These are phyloP conservation scores for Podaxis pistillaris DNA, from an alignment of 768 basidiomycete species.

Conservation along the genomic window DNA sequence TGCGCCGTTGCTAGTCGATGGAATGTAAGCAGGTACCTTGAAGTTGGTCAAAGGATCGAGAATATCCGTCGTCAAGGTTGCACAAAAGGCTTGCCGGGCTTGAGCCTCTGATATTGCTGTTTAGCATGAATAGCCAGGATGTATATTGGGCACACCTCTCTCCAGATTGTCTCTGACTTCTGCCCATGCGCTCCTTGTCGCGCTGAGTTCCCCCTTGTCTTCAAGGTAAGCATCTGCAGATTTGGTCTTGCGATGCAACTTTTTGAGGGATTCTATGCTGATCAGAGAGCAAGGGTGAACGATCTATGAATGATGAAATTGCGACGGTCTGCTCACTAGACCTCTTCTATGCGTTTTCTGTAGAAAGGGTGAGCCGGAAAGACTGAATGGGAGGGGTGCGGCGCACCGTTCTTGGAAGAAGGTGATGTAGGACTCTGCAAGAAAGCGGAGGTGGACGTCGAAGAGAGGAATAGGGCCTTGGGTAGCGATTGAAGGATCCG, in stretches of 20 bases:
- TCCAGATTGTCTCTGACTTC: slow-evolving; percentile 87
- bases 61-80: slow-evolving; percentile 70
- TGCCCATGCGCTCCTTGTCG: slow-evolving; percentile 72
- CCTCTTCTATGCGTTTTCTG: slow-evolving; percentile 83
- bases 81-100: slow-evolving; percentile 74
- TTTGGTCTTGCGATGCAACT: slow-evolving; percentile 69
- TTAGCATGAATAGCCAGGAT: background rate
- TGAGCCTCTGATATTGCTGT: slow-evolving; percentile 61
- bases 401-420: slow-evolving; percentile 86
- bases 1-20: background rate
- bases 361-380: slow-evolving; percentile 18
- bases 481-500: slow-evolving; percentile 28
- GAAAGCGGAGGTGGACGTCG: slow-evolving; percentile 64
- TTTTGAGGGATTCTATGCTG: slow-evolving; percentile 74
- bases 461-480: slow-evolving; percentile 69
- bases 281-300: slow-evolving; percentile 11
- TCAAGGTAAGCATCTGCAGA: slow-evolving; percentile 71
- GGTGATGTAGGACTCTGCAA: slow-evolving; percentile 73
- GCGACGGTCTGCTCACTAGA: slow-evolving; percentile 55
- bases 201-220: slow-evolving; percentile 63
- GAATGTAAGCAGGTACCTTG: slow-evolving; percentile 46
- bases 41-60: slow-evolving; percentile 64
- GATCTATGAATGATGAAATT: background rate
- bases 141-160: slow-evolving; percentile 49
- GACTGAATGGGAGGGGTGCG: slow-evolving; percentile 9